Base-by-base conservation (phyloP, 176 grass and related monocot species). In the Avena sativa region DNA sequence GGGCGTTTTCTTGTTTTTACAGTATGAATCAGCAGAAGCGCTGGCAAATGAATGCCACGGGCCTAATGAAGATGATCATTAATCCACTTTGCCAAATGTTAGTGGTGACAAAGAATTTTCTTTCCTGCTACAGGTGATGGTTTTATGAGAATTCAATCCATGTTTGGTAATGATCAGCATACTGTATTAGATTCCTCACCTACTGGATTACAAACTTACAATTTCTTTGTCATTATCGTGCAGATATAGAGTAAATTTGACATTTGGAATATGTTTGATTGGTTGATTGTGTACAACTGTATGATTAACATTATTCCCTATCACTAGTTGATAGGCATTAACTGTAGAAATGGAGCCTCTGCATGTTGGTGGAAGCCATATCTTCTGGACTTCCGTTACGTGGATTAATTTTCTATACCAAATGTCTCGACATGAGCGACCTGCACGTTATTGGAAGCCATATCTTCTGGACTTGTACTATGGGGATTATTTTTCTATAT, bases 21-120 rank as follows among this genome's bases (percentile, higher is more conserved):
- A 98, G 97, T 99, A 93, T 90, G 94, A 96, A 90, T 96, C 91
- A 66, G 87, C 84, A 32, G 89, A 92, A 62, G 91, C 84, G 23
- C 44, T 99, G 32, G 84, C 53, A 80, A 90, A 81, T 86, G 90
- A 92, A 78, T 99, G 94, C 66, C 89, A 92, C 25, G 92, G 97
- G 16, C 84, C 71, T 49, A 70, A 88, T 76, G 94, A 99, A 86
- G 97, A 96, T 73, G 92, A 96, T 36, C 97, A 93, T 80, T 99
- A 72, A 99, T 81, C 72, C 82, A n/a, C 62, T 90, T 4, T 87
- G 17, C 55, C 17, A 88, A 53, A 56, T 56, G 15, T 56, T 6
- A 1, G 53, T 34, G 21, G 13, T 78, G 15, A 72, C 71, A 47
- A 65, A 60, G 30, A 62, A 82, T 71, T 81, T 53, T 49, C 13